Evolutionary conservation across 345 rosid genomes (phyloP).

Genomic region (Leavenworthia alabamica): DNA sequence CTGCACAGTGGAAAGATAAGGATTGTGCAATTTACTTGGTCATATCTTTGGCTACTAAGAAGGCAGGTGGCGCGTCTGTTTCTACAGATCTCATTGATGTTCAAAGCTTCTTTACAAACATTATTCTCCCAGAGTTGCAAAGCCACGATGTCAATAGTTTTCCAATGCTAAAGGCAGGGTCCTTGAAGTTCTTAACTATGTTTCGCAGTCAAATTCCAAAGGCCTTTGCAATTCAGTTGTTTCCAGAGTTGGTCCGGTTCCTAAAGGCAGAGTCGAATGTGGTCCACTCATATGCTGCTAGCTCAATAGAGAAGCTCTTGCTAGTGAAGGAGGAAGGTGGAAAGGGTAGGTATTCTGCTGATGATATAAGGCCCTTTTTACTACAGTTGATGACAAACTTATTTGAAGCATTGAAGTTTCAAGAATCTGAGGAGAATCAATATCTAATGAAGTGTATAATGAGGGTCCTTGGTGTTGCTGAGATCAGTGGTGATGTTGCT

Average conservation of each 20-base stretch:
- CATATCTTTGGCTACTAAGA: conserved; percentile 80
- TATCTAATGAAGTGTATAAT: conserved; percentile 94
- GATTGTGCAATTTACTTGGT: conserved; percentile 94
- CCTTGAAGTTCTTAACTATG: conserved; percentile 78
- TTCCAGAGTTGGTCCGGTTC: conserved; percentile 65
- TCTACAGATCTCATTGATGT: conserved; percentile 88
- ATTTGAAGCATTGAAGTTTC: conserved; percentile 65
- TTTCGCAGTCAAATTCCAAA: conserved; percentile 74
- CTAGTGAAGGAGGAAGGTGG: conserved; percentile 91
- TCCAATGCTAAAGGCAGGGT: conserved; percentile 94
- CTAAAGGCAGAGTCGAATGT: conserved; percentile 80
- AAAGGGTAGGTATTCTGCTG: conserved; percentile 51
- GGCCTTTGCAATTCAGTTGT: conserved; percentile 54
- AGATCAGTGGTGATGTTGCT: conserved; percentile 64
- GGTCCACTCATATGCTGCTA: conserved; percentile 97
- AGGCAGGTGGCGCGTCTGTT: conserved; percentile 70
- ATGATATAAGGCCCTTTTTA: conserved; percentile 59
- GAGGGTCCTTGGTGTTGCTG: conserved; percentile 88
- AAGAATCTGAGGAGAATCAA: conserved; percentile 95
- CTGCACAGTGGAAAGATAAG: conserved; percentile 84
- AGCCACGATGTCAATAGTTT: conserved; percentile 64
- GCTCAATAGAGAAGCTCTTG: conserved; percentile 89
- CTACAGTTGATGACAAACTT: conserved; percentile 59
- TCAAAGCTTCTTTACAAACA: conserved; percentile 62
- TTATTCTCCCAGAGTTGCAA: conserved; percentile 81